Base-by-base conservation (phyloP, 495 filamentous ascomycete species). In the Hypoxylon fragiforme region DNA sequence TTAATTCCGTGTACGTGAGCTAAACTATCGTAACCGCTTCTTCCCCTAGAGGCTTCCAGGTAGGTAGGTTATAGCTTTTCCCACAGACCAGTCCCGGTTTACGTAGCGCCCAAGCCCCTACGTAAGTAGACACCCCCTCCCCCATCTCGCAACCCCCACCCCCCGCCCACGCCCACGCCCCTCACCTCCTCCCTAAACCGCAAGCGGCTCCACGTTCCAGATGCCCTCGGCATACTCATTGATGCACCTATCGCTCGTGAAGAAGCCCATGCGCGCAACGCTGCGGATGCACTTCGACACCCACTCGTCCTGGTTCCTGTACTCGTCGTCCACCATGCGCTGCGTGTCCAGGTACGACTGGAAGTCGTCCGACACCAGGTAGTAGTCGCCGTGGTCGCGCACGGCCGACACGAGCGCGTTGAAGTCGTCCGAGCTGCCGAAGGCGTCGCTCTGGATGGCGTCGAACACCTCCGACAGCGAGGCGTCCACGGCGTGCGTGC, bases 151-250 rank as follows among this genome's bases (percentile, higher is more conserved):
- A 28, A 28, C 24, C 24, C 4, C 24, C 9, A n/a, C n/a, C 24
- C 4, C 24, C 24, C 24, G 9, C 4, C 24, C 24, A 28, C 4
- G 24, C 24, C 4, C 4, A 34, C 7, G 12, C 12, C 5, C 4
- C 24, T 28, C 7, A 13, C 12, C 37, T 19, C 42, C 50, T 34
- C 73, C 66, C 13, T 37, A 16, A 3, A 76, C 67, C 7, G 60
- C 52, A 19, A 92, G 68, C 3, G 92, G 90, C 77, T 97, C 92
- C 21, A 95, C 71, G 59, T 96, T 97, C 92, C 94, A 98, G 65
- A 98, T 96, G 41, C 78, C 85, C 71, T 98, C 92, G 9, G 94
- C 92, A 73, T 98, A 98, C 81, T 98, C 95, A 63, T 90, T 88
- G 59, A 97, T 97, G 68, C 95, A 95, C n/a, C 94, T 80, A 70